A percentile compares a stretch with the other conserved stretches of the same genome.
phyloP scores from a whole-genome alignment of 169 alveolate genomes.

The Toxoplasma gondii region DNA sequence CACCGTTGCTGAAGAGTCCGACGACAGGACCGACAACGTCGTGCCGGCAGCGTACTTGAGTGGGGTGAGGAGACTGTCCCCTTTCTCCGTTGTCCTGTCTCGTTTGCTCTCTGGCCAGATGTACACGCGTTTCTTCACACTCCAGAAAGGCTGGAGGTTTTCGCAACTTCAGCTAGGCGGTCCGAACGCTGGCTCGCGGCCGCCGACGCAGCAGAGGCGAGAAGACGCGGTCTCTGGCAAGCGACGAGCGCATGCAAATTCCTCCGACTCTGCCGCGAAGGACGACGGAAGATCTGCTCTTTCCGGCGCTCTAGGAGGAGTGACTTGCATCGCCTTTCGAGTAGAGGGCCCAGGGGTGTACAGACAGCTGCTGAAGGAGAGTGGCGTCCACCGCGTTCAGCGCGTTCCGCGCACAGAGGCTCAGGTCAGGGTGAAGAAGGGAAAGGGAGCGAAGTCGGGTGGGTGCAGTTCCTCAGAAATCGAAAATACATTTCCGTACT shows the following conservation, averaged over 20 bases:
- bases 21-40: too few species aligned
- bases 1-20: too few species aligned
- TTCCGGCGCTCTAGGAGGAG: neutral
- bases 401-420: constrained; percentile 45
- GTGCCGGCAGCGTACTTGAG: too few species aligned
- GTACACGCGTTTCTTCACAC: constrained; percentile 7
- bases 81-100: neutral
- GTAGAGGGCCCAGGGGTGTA: neutral
- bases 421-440: neutral
- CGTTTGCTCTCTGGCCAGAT: neutral
- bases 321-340: constrained; percentile 1
- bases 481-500: too few species aligned
- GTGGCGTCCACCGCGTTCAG: constrained; percentile 76
- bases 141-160: neutral
- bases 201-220: neutral
- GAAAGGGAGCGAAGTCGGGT: neutral
- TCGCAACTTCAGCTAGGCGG: neutral
- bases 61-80: neutral
- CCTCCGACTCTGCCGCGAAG: neutral
- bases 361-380: constrained; percentile 1
- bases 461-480: too few species aligned
- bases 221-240: neutral
- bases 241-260: neutral
- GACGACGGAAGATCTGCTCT: neutral
- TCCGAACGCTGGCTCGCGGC: neutral